Evolutionary conservation across 2,329 filamentous ascomycete genomes (phyloP).

Genomic region (Corynespora cassiicola): DNA sequence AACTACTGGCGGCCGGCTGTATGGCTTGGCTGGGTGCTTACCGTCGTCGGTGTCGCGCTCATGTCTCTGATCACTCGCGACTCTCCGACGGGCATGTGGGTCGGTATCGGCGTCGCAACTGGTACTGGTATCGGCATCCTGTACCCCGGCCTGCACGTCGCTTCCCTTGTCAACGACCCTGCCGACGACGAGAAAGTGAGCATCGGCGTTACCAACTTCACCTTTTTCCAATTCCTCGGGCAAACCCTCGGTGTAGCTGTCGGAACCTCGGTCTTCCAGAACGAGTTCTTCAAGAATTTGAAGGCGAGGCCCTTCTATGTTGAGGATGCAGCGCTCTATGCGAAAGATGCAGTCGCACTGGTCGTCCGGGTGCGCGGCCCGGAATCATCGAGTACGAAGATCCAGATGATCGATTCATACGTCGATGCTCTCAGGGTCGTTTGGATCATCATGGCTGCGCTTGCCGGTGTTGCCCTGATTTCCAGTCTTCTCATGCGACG

Average conservation of each 20-base stretch:
- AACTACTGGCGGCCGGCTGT: slow-evolving; percentile 31
- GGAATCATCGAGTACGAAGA: slow-evolving; percentile 14
- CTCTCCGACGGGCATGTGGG: slow-evolving; percentile 49
- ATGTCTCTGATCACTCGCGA: slow-evolving; percentile 48
- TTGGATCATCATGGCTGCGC: slow-evolving; percentile 37
- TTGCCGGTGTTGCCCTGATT: slow-evolving; percentile 29
- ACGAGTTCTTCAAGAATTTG: slow-evolving; percentile 28
- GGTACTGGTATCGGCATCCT: slow-evolving; percentile 53
- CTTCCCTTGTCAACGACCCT: slow-evolving; percentile 42
- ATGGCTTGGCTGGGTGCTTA: slow-evolving; percentile 39
- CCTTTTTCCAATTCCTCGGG: slow-evolving; percentile 57
- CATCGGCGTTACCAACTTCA: slow-evolving; percentile 49
- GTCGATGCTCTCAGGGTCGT: slow-evolving; percentile 29
- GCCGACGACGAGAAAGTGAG: slow-evolving; percentile 12
- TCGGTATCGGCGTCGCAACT: slow-evolving; percentile 50
- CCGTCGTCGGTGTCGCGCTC: slow-evolving; percentile 51
- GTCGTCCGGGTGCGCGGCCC: slow-evolving; percentile 29
- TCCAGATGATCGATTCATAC: slow-evolving; percentile 29
- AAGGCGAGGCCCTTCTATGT: slow-evolving; percentile 22
- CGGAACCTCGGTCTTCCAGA: slow-evolving; percentile 51
- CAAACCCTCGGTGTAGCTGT: slow-evolving; percentile 56
- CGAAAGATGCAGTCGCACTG: slow-evolving; percentile 29
- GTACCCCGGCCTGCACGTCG: slow-evolving; percentile 51
- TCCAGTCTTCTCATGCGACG: slow-evolving; percentile 22
- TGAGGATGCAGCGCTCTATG: slow-evolving; percentile 22